These are phyloP conservation scores for Kandelia obovata DNA, from an alignment of 345 rosid genomes.

Conservation along the genomic window DNA sequence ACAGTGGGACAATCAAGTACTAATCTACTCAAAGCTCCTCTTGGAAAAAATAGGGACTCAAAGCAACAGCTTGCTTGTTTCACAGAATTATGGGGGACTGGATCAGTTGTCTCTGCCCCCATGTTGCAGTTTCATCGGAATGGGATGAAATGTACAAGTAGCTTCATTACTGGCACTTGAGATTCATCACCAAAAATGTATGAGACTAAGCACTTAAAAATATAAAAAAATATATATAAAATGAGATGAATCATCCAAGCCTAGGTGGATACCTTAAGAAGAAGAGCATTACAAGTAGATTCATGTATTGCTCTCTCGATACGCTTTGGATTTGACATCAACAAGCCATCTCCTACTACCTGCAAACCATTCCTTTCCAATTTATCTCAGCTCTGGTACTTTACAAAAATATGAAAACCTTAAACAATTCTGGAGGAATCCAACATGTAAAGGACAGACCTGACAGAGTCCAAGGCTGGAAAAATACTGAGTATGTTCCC, in stretches of 20 bases:
- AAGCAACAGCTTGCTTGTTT: too few relatives aligned
- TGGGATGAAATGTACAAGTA: background rate
- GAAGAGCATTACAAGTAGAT: constrained; percentile 84
- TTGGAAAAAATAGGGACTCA: too few relatives aligned
- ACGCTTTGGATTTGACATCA: constrained; percentile 87
- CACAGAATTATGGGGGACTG: background rate
- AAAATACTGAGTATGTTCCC: constrained; percentile 78
- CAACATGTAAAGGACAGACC: constrained; percentile 41
- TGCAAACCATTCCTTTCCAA: constrained; percentile 31
- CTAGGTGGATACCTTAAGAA: constrained; percentile 66
- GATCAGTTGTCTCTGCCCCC: background rate
- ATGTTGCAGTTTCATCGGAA: background rate
- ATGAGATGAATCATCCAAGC: constrained; percentile 8
- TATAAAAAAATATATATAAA: background rate
- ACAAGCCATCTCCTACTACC: constrained; percentile 88
- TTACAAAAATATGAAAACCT: background rate
- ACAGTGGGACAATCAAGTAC: background rate
- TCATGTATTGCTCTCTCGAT: constrained; percentile 72
- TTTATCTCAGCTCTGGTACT: background rate
- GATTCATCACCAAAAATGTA: background rate
- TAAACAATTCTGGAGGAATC: background rate
- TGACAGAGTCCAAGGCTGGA: constrained; percentile 87
- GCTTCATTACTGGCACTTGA: background rate
- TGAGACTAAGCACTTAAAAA: constrained; percentile 5
- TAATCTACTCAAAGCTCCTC: background rate